phyloP scores from a whole-genome alignment of 2,329 filamentous ascomycete genomes.

The Stylonectria norvegica region DNA sequence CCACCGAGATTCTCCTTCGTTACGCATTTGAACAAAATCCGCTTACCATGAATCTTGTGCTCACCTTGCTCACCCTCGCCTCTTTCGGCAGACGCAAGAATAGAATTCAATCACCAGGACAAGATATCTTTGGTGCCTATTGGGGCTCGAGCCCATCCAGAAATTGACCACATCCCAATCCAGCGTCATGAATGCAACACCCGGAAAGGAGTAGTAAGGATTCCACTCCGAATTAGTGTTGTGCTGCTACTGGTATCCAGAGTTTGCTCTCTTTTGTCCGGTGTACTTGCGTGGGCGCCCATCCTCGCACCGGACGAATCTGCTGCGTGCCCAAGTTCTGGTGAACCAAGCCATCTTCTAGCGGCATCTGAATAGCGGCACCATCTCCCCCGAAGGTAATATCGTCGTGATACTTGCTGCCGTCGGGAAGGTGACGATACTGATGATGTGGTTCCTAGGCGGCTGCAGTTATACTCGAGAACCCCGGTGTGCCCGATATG shows the following conservation, averaged over 20 bases:
- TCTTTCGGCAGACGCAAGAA: conserved; percentile 45
- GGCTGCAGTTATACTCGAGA: background rate
- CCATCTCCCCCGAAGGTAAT: conserved; percentile 65
- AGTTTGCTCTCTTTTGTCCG: conserved; percentile 39
- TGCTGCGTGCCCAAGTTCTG: conserved; percentile 53
- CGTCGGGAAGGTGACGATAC: conserved; percentile 54
- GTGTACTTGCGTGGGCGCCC: conserved; percentile 42
- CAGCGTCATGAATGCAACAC: conserved; percentile 52
- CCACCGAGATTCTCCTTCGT: conserved; percentile 23
- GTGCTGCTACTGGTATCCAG: conserved; percentile 62
- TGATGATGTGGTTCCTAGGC: conserved; percentile 53
- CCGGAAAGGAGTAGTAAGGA: conserved; percentile 62
- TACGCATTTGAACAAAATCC: conserved; percentile 21
- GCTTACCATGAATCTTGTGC: conserved; percentile 21
- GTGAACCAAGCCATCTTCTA: conserved; percentile 42
- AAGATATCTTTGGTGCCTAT: conserved; percentile 51
- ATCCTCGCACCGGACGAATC: conserved; percentile 49
- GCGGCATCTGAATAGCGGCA: conserved; percentile 53
- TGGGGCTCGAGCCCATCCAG: conserved; percentile 46
- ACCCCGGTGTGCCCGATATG: background rate
- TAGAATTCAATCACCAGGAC: conserved; percentile 52
- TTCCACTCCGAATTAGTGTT: conserved; percentile 50
- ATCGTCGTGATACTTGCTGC: conserved; percentile 53
- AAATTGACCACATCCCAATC: conserved; percentile 60
- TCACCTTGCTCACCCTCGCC: conserved; percentile 31